These are phyloP conservation scores for Pterocarpus santalinus DNA, from an alignment of 306 rosid genomes.

Conservation along the genomic window DNA sequence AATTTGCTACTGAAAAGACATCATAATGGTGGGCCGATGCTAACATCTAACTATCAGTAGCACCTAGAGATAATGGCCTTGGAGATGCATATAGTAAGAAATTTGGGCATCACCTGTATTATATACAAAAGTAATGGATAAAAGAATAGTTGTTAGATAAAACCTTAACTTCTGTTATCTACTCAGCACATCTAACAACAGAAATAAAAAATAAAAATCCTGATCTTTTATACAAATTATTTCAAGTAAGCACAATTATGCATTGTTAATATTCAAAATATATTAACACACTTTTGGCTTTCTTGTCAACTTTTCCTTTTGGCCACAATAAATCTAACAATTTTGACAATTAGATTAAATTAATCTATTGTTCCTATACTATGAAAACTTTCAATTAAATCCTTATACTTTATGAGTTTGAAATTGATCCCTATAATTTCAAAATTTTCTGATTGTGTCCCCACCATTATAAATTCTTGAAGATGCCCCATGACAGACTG, in stretches of 20 bases:
- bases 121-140: not conserved
- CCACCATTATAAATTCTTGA: too few species aligned
- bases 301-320: not conserved
- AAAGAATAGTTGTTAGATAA: not conserved
- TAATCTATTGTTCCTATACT: not conserved
- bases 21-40: not conserved
- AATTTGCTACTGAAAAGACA: not conserved
- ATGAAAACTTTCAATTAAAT: too few species aligned
- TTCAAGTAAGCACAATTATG: not conserved
- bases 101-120: constrained; percentile 11
- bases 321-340: not conserved
- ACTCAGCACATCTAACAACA: not conserved
- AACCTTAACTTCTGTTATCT: not conserved
- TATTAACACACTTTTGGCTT: not conserved
- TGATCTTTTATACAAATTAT: not conserved
- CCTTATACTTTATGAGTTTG: too few species aligned
- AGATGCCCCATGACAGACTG: too few species aligned
- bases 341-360: constrained; percentile 3
- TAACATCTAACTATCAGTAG: constrained; percentile 1
- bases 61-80: not conserved
- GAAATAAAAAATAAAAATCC: not conserved
- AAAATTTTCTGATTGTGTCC: too few species aligned
- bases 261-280: not conserved
- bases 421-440: too few species aligned
- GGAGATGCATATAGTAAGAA: not conserved